Conservation (phyloP, 2,329 filamentous ascomycete species). For the Aspergillus sergii region DNA sequence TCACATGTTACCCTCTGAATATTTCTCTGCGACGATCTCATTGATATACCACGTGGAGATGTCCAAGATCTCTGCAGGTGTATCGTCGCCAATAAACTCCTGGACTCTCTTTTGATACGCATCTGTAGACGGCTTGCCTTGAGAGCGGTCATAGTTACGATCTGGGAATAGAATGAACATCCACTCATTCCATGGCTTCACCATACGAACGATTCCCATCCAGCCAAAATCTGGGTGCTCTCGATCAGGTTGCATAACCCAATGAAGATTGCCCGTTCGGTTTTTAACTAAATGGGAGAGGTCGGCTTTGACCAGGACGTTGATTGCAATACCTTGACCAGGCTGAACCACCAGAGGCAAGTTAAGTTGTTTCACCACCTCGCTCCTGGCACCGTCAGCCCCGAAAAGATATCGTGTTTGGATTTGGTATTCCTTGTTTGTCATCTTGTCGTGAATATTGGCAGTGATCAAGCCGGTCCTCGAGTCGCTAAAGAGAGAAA, state of each 20-base stretch:
- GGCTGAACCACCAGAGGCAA: constrained; percentile 51
- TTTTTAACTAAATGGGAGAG: constrained; percentile 40
- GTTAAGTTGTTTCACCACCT: constrained; percentile 46
- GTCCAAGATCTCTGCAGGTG: constrained; percentile 54
- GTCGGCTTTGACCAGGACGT: constrained; percentile 55
- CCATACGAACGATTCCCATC: constrained; percentile 58
- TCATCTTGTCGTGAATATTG: constrained; percentile 42
- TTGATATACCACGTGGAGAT: constrained; percentile 64
- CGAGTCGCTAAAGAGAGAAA: constrained; percentile 33
- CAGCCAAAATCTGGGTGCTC: constrained; percentile 57
- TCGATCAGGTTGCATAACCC: constrained; percentile 58
- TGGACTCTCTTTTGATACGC: constrained; percentile 42
- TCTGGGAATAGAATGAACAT: constrained; percentile 58
- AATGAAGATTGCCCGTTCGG: constrained; percentile 62
- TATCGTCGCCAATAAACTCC: constrained; percentile 59
- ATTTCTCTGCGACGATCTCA: constrained; percentile 62
- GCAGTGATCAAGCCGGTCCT: constrained; percentile 28
- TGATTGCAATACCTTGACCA: constrained; percentile 53
- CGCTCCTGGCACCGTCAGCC: constrained; percentile 48
- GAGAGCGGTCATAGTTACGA: constrained; percentile 23
- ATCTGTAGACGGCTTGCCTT: constrained; percentile 42
- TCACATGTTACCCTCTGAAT: constrained; percentile 54
- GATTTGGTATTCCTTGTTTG: constrained; percentile 47
- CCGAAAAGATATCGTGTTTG: constrained; percentile 62
- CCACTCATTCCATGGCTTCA: constrained; percentile 67